Conservation (phyloP, 495 filamentous ascomycete species). For the Daldinia caldariorum region DNA sequence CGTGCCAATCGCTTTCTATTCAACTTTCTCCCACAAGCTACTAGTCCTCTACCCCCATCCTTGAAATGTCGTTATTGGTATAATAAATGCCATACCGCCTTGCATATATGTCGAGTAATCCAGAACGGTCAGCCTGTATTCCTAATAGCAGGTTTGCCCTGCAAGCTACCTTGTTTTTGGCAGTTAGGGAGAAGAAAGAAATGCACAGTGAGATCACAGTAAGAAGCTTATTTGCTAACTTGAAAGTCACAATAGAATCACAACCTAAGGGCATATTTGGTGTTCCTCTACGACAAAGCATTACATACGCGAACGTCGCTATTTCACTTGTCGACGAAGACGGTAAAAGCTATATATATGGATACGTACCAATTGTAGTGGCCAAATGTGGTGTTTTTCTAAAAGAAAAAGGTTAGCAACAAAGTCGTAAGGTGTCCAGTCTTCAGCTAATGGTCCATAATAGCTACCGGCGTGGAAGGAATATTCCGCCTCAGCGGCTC, state of each 20-base stretch:
- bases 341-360: conserved; percentile 96
- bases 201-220: not conserved
- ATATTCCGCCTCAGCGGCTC: conserved; percentile 97
- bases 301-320: conserved; percentile 97
- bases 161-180: conserved; percentile 20
- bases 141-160: not conserved
- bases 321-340: conserved; percentile 93
- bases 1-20: conserved; percentile 31
- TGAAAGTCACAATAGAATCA: conserved; percentile 45
- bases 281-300: conserved; percentile 91
- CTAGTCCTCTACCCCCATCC: conserved; percentile 9
- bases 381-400: conserved; percentile 98
- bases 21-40: conserved; percentile 26
- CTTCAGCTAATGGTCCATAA: conserved; percentile 37
- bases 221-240: conserved; percentile 29
- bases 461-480: conserved; percentile 95
- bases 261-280: conserved; percentile 79
- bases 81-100: not conserved
- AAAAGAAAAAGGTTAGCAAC: conserved; percentile 91
- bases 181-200: conserved; percentile 38
- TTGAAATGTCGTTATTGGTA: conserved; percentile 10
- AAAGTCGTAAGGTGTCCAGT: conserved; percentile 1
- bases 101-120: not conserved
- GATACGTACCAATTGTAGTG: conserved; percentile 98
- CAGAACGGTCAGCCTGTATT: not conserved